Evolutionary conservation across 441 rosid species (phyloP).

Genomic region (Gossypium gossypioides): DNA sequence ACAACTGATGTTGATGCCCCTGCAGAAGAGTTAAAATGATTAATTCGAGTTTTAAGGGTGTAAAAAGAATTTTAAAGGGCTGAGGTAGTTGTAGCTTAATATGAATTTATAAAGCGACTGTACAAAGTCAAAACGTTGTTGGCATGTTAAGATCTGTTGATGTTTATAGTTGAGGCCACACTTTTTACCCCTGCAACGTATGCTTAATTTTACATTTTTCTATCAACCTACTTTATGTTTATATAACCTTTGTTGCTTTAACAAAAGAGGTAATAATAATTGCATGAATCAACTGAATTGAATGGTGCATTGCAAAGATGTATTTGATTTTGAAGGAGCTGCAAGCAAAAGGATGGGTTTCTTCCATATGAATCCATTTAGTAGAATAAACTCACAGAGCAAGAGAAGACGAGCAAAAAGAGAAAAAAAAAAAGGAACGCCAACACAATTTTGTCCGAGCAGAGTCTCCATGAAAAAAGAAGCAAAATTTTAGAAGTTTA

Average conservation of each 20-base stretch:
- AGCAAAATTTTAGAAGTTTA: not conserved
- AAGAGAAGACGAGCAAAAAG: not conserved
- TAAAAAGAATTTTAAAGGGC: conserved; percentile 24
- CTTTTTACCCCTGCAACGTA: conserved; percentile 13
- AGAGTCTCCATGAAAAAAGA: not conserved
- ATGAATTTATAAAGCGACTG: conserved; percentile 26
- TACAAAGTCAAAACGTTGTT: conserved; percentile 28
- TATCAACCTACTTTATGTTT: not conserved
- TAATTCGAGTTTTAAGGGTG: conserved; percentile 31
- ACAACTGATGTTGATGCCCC: conserved; percentile 22
- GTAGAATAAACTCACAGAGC: not conserved
- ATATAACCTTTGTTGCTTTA: too few species aligned
- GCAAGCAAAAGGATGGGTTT: not conserved
- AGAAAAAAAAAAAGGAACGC: not conserved
- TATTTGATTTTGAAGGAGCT: too few species aligned
- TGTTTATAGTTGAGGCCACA: conserved; percentile 30
- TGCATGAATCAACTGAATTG: too few species aligned
- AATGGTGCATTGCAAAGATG: too few species aligned
- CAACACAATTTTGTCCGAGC: not conserved
- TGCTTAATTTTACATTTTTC: conserved; percentile 12
- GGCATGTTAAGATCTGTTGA: conserved; percentile 38
- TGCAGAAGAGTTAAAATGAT: conserved; percentile 25
- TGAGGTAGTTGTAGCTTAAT: conserved; percentile 24
- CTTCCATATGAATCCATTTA: not conserved
- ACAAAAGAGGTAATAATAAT: too few species aligned